Percentiles rank a stretch among this genome's conserved stretches.
Conservation (phyloP, 768 basidiomycete species). For the Kwoniella europaea region DNA sequence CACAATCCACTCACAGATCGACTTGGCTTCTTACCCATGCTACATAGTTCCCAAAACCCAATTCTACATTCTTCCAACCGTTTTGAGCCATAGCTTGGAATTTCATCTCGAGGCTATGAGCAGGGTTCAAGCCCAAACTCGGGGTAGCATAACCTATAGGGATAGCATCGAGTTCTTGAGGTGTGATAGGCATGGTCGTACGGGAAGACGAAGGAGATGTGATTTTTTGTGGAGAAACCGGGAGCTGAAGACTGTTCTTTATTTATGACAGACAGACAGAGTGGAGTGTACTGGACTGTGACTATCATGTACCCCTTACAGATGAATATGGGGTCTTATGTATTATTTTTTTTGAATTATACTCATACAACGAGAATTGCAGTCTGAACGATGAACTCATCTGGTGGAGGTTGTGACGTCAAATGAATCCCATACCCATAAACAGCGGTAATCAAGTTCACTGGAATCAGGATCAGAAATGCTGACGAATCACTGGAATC, state of each 20-base stretch:
- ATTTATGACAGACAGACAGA: too few species aligned
- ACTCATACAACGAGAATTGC: too few species aligned
- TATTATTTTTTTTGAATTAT: too few species aligned
- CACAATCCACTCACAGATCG: conserved; percentile 19
- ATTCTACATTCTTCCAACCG: conserved; percentile 16
- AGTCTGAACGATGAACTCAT: neutral
- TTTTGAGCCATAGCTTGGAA: conserved; percentile 17
- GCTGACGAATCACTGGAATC: too few species aligned
- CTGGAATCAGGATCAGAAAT: too few species aligned
- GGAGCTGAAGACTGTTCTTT: too few species aligned
- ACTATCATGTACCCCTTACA: too few species aligned
- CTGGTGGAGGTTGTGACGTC: neutral
- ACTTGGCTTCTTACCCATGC: conserved; percentile 20
- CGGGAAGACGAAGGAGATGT: too few species aligned
- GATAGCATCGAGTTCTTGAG: conserved; percentile 9
- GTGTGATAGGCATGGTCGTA: neutral
- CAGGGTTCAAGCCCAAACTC: conserved; percentile 24
- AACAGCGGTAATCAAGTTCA: too few species aligned
- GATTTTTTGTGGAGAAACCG: too few species aligned
- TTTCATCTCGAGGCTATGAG: conserved; percentile 28
- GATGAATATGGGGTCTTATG: too few species aligned
- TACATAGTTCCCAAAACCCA: conserved; percentile 22
- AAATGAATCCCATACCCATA: neutral
- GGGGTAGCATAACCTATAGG: conserved; percentile 18
- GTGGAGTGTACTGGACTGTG: too few species aligned